Evolutionary conservation across 1,139 yeast genomes (phyloP).

Genomic region (Protomyces lactucae-debilis): DNA sequence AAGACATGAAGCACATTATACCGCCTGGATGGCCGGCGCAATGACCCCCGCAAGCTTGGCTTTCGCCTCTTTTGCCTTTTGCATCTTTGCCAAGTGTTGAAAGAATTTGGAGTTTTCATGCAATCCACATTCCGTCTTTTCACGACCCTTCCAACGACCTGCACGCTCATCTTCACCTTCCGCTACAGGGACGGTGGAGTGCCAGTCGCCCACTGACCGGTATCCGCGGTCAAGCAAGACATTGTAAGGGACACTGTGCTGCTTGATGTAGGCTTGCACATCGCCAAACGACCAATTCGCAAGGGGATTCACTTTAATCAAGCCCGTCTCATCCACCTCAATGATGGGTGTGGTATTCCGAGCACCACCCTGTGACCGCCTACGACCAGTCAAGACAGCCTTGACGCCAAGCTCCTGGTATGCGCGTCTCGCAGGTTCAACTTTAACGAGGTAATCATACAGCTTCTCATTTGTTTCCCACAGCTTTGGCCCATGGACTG

Average conservation of each 20-base stretch:
- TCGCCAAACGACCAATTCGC: slow-evolving; percentile 75
- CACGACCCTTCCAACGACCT: slow-evolving; percentile 93
- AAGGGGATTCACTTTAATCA: slow-evolving; percentile 82
- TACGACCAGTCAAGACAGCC: slow-evolving; percentile 89
- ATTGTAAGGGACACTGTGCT: slow-evolving; percentile 75
- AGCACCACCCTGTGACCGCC: slow-evolving; percentile 85
- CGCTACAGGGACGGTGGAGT: slow-evolving; percentile 80
- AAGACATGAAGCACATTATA: background rate
- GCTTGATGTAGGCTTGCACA: slow-evolving; percentile 65
- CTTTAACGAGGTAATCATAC: slow-evolving; percentile 84
- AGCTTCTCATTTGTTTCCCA: slow-evolving; percentile 80
- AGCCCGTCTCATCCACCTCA: slow-evolving; percentile 67
- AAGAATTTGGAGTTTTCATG: slow-evolving; percentile 54
- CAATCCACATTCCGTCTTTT: slow-evolving; percentile 93
- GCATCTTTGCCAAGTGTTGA: slow-evolving; percentile 24
- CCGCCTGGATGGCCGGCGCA: background rate
- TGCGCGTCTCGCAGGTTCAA: slow-evolving; percentile 87
- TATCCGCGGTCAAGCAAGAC: slow-evolving; percentile 79
- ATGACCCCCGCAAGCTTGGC: background rate
- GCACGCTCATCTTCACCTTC: slow-evolving; percentile 94
- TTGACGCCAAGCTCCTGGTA: slow-evolving; percentile 63
- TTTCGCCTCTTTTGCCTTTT: slow-evolving; percentile 22
- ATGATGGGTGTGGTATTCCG: slow-evolving; percentile 68
- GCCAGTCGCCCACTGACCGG: slow-evolving; percentile 93
- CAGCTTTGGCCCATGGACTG: slow-evolving; percentile 62